Evolutionary conservation across 768 basidiomycete genomes (phyloP), one percentile per base, ranked within the genome.

Genomic region (Russula sp.): DNA sequence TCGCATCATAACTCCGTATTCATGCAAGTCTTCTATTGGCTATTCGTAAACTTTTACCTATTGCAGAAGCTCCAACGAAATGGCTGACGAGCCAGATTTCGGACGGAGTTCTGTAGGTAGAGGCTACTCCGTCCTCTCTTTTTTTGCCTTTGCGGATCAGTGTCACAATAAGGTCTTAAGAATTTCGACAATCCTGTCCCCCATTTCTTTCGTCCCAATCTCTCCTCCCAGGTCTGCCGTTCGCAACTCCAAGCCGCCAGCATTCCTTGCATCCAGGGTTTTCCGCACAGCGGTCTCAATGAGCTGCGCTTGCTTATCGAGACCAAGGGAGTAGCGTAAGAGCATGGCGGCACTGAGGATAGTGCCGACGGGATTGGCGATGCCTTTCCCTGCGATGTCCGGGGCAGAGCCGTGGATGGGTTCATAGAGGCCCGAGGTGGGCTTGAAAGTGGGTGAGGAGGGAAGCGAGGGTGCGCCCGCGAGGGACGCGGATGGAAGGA

Each of bases 321-420:
- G 80, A 31, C 92, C 92, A 35, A 99, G 86, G 32, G 96, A 98
- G 76, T 98, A 99, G 49, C 95, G 85, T 56, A 97, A 80, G 64
- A 97, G 86, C 86, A 97, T 85, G 14, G 94, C 94, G 18, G 89
- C 89, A 57, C 92, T 94, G 62, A 97, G 88, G 73, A 97, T 96
- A 16, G 94, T 95, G 57, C 94, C 94, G 70, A 97, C 84, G 40
- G 94, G 94, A 73, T 97, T 97, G 68, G 94, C 94, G 69, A 95
- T 92, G 18, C 90, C 89, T 73, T 90, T 79, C 1, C 92, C 93
- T n/a, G 94, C 91, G 65, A 97, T 97, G 71, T 96, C 94, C 56
- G 94, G 94, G 1, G 94, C 94, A 48, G 92, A 93, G 55, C 92
- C 92, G 71, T 96, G 94, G 67, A 97, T 97, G 55, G 97, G 97